phyloP scores from a whole-genome alignment of 306 rosid genomes.

The Psophocarpus tetragonolobus region DNA sequence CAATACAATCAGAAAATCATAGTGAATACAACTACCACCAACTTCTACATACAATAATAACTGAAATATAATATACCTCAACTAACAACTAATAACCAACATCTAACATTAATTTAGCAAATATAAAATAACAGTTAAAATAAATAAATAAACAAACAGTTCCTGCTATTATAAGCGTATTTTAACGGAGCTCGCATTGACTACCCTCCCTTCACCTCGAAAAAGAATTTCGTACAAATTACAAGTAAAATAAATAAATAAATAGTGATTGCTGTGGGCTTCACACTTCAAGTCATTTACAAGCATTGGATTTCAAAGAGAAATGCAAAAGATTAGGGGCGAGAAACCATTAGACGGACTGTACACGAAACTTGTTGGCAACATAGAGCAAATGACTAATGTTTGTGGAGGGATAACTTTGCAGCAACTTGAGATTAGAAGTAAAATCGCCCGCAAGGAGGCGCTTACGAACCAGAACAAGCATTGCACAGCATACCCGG shows the following conservation, averaged over 20 bases:
- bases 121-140: neutral
- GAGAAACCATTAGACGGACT: slow-evolving; percentile 48
- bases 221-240: neutral
- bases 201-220: neutral
- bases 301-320: slow-evolving; percentile 36
- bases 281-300: slow-evolving; percentile 56
- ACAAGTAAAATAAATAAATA: neutral
- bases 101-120: too few species aligned
- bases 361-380: slow-evolving; percentile 91
- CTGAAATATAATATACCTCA: too few species aligned
- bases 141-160: neutral
- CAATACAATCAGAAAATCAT: too few species aligned
- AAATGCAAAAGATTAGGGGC: slow-evolving; percentile 14
- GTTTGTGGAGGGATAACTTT: slow-evolving; percentile 84
- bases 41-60: too few species aligned
- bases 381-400: slow-evolving; percentile 96
- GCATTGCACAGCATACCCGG: slow-evolving; percentile 96
- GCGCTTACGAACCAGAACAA: slow-evolving; percentile 84
- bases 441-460: slow-evolving; percentile 98
- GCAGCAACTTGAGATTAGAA: slow-evolving; percentile 91
- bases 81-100: too few species aligned
- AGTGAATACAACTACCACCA: too few species aligned
- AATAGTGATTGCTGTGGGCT: slow-evolving; percentile 32
- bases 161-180: neutral
- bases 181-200: neutral